Percentiles rank a stretch among this genome's conserved stretches.
Evolutionary conservation across 176 grass and related monocot genomes (phyloP).

Genomic region (Alloteropsis semialata): DNA sequence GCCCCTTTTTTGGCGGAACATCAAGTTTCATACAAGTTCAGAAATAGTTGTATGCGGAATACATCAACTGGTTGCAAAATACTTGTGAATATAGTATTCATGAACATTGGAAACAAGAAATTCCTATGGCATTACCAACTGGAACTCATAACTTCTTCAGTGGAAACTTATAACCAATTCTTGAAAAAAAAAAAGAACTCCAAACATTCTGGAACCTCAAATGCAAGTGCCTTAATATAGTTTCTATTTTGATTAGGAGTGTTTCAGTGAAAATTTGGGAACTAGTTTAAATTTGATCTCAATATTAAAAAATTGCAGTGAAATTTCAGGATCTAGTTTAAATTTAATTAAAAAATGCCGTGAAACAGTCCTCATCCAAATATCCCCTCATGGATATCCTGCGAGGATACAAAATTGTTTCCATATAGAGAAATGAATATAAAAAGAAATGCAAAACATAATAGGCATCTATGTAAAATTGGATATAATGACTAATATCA

Average conservation of each 20-base stretch:
- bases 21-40: not conserved
- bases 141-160: not conserved
- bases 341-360: not conserved
- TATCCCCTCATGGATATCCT: not conserved
- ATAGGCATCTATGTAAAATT: not conserved
- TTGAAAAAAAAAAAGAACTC: not conserved
- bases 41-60: not conserved
- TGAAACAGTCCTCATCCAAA: not conserved
- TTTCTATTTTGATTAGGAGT: not conserved
- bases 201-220: not conserved
- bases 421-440: not conserved
- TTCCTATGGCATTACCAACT: not conserved
- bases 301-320: too few relatives aligned
- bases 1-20: not conserved
- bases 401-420: not conserved
- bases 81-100: not conserved
- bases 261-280: not conserved
- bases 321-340: not conserved
- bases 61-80: not conserved
- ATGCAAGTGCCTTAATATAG: not conserved
- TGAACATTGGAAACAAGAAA: not conserved
- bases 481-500: not conserved
- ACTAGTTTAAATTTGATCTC: not conserved
- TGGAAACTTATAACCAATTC: not conserved
- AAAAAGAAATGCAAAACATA: not conserved